Evolutionary conservation across 1,284 basidiomycete genomes (phyloP).

Genomic region (Neotropicomus parvogracilis): DNA sequence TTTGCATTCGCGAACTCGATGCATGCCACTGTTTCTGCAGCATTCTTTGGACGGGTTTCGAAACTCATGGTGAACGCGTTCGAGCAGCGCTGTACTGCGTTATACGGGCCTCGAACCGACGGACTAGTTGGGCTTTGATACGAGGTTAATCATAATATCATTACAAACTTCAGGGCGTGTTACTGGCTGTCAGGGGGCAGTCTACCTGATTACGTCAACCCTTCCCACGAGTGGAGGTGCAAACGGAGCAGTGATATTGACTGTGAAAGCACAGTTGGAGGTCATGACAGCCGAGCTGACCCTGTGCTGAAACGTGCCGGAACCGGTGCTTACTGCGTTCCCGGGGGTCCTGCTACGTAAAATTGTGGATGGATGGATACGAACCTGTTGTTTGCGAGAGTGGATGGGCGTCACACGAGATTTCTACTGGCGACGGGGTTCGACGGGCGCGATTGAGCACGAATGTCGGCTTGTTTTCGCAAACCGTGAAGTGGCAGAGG

Average conservation of each 20-base stretch:
- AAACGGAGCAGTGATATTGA: no score
- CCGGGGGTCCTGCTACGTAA: conserved; percentile 8
- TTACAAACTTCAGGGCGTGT: background rate
- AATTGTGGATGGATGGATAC: background rate
- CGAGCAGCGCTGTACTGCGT: conserved; percentile 71
- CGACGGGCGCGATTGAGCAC: background rate
- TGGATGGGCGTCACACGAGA: no score
- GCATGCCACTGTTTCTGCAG: conserved; percentile 76
- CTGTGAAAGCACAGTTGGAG: no score
- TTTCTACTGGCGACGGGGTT: no score
- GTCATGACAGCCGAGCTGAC: no score
- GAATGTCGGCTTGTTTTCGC: background rate
- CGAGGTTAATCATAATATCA: background rate
- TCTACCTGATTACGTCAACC: no score
- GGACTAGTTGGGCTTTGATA: conserved; percentile 8
- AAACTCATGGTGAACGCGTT: conserved; percentile 91
- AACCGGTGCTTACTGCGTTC: conserved; percentile 14
- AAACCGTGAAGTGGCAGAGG: conserved; percentile 14
- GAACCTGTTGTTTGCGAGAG: no score
- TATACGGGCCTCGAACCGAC: conserved; percentile 52
- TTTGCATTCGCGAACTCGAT: conserved; percentile 88
- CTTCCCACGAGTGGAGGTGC: no score
- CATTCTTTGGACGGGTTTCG: conserved; percentile 85
- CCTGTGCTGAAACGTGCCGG: background rate
- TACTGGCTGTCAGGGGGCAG: no score